Evolutionary conservation across 2,329 filamentous ascomycete genomes (phyloP), one percentile per base, ranked within the genome.

Genomic region (Xylariaceae sp.): DNA sequence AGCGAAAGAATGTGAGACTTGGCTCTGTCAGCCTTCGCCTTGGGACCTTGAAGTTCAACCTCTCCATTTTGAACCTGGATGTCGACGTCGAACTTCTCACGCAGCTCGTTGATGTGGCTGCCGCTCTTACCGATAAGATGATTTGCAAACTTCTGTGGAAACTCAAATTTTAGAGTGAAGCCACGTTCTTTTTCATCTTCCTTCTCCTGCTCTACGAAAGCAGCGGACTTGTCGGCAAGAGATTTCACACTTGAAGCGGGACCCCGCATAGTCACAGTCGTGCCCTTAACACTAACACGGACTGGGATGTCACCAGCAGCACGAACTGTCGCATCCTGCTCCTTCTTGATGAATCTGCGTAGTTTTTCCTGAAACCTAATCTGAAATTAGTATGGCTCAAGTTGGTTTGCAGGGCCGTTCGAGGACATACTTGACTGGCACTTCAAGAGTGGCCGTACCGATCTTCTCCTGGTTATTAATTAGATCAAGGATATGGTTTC

Each of bases 61-160:
- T 93, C 93, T 65, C 95, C 95, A 68, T 97, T 91, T 65, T 96
- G 88, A 34, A 98, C 89, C 75, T 97, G 92, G 61, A 99, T 88
- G 56, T 88, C 86, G 4, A 89, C 87, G 57, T 88, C 85, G 58
- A 87, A 88, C 62, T 83, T 83, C 61, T 89, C 87, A 43, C 85
- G 82, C 33, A 89, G 76, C 66, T 88, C 86, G 52, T 81, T 81
- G 67, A 89, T 87, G 69, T 87, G 83, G 74, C 84, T 86, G 16
- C 86, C 87, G 46, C 84, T 82, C 73, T 88, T 88, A 50, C 87
- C 87, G 67, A 88, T 87, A 2, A 89, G 83, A 72, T 96, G 89
- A 74, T 96, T 96, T 62, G 93, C 92, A 71, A 87, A 96, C 76
- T 96, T 96, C 72, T 96, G 91, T 6, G 94, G 94, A 78, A 96